Conservation (phyloP, 352 stramenopile species). For the Globisporangium canariense region DNA sequence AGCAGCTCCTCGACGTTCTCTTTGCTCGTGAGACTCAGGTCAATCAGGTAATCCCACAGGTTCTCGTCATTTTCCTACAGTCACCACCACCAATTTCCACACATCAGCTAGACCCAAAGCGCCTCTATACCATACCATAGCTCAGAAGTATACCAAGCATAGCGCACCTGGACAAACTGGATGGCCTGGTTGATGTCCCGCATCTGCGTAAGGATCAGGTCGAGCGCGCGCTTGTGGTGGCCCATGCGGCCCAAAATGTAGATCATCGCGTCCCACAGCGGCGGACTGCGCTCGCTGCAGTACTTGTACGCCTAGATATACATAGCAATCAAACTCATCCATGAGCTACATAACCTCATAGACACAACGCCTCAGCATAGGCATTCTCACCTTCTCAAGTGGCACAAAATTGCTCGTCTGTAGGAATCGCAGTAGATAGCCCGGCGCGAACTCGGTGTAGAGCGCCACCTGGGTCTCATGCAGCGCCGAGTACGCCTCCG, state of each 20-base stretch:
- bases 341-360: background rate
- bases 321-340: background rate
- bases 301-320: slow-evolving; percentile 63
- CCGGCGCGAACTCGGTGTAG: slow-evolving; percentile 64
- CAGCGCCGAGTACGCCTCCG: slow-evolving; percentile 62
- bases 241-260: slow-evolving; percentile 85
- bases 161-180: slow-evolving; percentile 65
- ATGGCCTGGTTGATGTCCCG: slow-evolving; percentile 81
- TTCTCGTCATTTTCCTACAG: slow-evolving; percentile 59
- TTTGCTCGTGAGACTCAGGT: slow-evolving; percentile 72
- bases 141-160: background rate
- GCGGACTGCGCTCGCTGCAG: slow-evolving; percentile 65
- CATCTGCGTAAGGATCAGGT: slow-evolving; percentile 80
- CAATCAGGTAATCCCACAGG: slow-evolving; percentile 84
- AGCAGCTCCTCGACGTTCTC: slow-evolving; percentile 74
- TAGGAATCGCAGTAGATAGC: slow-evolving; percentile 70
- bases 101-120: background rate
- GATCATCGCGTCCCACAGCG: slow-evolving; percentile 85
- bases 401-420: slow-evolving; percentile 82
- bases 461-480: slow-evolving; percentile 76
- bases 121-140: background rate
- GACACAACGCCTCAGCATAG: background rate
- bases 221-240: slow-evolving; percentile 80
- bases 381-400: slow-evolving; percentile 59
- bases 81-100: background rate